Percentiles rank a stretch among this genome's conserved stretches.
phyloP scores from a whole-genome alignment of 2,329 filamentous ascomycete species.

The Penicillium sp. region DNA sequence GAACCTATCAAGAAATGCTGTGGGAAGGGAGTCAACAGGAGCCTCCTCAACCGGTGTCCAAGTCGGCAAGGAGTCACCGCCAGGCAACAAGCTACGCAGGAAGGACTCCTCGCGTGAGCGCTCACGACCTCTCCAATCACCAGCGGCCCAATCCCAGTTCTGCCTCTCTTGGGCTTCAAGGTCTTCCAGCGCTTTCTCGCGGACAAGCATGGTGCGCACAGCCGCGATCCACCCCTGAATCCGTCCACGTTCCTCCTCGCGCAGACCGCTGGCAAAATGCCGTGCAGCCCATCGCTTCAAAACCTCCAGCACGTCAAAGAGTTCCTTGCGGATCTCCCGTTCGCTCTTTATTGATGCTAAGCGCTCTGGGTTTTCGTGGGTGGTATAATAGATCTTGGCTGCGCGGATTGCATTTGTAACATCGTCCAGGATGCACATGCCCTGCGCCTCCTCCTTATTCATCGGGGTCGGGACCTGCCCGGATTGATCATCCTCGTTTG shows the following conservation, averaged over 20 bases:
- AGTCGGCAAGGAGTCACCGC: constrained; percentile 59
- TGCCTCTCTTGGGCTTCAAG: constrained; percentile 70
- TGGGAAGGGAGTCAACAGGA: constrained; percentile 40
- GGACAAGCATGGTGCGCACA: constrained; percentile 72
- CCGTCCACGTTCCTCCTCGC: constrained; percentile 70
- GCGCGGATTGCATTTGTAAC: constrained; percentile 94
- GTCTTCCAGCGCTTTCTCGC: constrained; percentile 75
- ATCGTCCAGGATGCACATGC: constrained; percentile 87
- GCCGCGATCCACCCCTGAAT: constrained; percentile 78
- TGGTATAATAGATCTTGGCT: constrained; percentile 93
- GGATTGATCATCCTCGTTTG: constrained; percentile 40
- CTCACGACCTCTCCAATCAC: constrained; percentile 74
- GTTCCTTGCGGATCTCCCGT: constrained; percentile 76
- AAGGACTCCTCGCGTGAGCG: constrained; percentile 79
- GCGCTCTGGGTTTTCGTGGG: constrained; percentile 82
- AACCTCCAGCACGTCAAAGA: constrained; percentile 84
- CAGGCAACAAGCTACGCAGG: constrained; percentile 68
- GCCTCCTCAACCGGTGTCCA: constrained; percentile 62
- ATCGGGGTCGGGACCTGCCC: constrained; percentile 43
- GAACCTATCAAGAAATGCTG: constrained; percentile 70
- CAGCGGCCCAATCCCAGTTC: constrained; percentile 76
- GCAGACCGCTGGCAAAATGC: constrained; percentile 80
- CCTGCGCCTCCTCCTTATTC: constrained; percentile 83
- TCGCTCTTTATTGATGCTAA: constrained; percentile 86
- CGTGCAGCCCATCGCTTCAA: constrained; percentile 88